Evolutionary conservation across 176 grass and related monocot species (phyloP).

Genomic region (Melocanna baccifera): DNA sequence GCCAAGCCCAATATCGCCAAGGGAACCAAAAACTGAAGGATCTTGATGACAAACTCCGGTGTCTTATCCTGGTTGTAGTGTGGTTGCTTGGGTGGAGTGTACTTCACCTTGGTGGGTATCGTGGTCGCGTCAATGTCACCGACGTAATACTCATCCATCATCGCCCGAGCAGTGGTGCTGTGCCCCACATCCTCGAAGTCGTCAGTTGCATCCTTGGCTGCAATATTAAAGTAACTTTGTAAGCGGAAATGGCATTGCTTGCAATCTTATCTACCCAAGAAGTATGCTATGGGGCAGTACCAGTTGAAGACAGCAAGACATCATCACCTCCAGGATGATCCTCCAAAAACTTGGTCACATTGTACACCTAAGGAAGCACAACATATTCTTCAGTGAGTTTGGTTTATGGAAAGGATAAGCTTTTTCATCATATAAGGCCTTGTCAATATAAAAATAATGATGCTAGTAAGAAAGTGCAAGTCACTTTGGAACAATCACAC

Average conservation of each 20-base stretch:
- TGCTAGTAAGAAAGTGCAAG: background rate
- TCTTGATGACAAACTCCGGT: slow-evolving; percentile 71
- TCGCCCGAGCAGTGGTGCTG: slow-evolving; percentile 61
- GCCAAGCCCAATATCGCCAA: slow-evolving; percentile 72
- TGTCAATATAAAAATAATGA: background rate
- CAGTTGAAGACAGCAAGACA: slow-evolving; percentile 81
- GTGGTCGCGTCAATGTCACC: slow-evolving; percentile 64
- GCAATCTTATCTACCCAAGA: background rate
- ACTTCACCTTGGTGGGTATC: slow-evolving; percentile 82
- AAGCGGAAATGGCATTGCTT: background rate
- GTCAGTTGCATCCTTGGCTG: slow-evolving; percentile 80
- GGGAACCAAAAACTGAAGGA: slow-evolving; percentile 89
- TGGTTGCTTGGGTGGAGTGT: slow-evolving; percentile 78
- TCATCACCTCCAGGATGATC: slow-evolving; percentile 98
- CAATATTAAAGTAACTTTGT: background rate
- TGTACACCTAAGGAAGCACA: slow-evolving; percentile 61
- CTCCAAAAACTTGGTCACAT: slow-evolving; percentile 95
- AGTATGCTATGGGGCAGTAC: slow-evolving; percentile 39
- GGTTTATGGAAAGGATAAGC: background rate
- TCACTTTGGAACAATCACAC: background rate
- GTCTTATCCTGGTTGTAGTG: slow-evolving; percentile 96
- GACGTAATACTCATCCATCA: slow-evolving; percentile 69
- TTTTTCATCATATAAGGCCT: background rate
- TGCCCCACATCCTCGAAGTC: slow-evolving; percentile 72
- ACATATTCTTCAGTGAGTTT: background rate